Evolutionary conservation across 805 yeast species (phyloP).

Genomic region (Kodamaea leandrae): DNA sequence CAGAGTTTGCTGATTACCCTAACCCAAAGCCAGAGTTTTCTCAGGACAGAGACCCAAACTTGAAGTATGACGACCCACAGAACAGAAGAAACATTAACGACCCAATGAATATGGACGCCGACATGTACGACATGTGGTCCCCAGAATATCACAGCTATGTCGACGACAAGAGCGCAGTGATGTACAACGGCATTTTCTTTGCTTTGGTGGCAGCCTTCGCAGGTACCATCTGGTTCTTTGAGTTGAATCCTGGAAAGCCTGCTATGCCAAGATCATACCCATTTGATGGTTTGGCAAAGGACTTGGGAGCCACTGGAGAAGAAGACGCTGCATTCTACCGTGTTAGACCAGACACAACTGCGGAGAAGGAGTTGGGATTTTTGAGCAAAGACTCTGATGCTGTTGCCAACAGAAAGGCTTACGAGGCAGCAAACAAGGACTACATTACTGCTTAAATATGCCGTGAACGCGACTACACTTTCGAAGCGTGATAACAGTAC

Average conservation of each 20-base stretch:
- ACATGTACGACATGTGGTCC: conserved; percentile 79
- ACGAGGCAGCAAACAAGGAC: conserved; percentile 35
- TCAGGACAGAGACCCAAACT: conserved; percentile 68
- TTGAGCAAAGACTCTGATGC: conserved; percentile 32
- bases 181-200: conserved; percentile 53
- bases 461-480: neutral
- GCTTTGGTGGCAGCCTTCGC: conserved; percentile 43
- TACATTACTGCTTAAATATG: conserved; percentile 23
- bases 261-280: conserved; percentile 78
- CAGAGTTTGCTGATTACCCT: conserved; percentile 58
- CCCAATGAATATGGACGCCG: conserved; percentile 69
- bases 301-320: conserved; percentile 59
- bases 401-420: conserved; percentile 28
- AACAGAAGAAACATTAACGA: conserved; percentile 75
- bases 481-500: neutral
- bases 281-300: conserved; percentile 69
- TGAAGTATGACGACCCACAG: conserved; percentile 75
- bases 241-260: conserved; percentile 59
- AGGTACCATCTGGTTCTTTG: conserved; percentile 41
- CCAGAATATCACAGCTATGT: conserved; percentile 70
- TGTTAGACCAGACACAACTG: conserved; percentile 39
- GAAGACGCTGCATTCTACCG: conserved; percentile 35
- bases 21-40: conserved; percentile 56
- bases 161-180: conserved; percentile 58
- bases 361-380: conserved; percentile 36